These are phyloP conservation scores for Calocybe gangraenosa DNA, from an alignment of 768 basidiomycete genomes.

Conservation along the genomic window DNA sequence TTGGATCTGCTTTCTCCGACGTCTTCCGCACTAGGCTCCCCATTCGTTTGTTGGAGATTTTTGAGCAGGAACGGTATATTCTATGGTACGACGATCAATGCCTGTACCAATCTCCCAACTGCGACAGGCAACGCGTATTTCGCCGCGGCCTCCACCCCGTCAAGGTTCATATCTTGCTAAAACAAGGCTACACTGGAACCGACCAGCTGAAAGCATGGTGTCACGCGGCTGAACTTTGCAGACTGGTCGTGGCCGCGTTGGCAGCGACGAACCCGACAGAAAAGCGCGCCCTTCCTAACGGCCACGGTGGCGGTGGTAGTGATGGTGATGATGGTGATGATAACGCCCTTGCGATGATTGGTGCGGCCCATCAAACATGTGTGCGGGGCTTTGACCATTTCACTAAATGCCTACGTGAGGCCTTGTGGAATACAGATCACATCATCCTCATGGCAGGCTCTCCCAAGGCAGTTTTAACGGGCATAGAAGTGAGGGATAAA, in stretches of 20 bases:
- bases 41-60: conserved; percentile 31
- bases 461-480: conserved; percentile 25
- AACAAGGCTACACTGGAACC: conserved; percentile 38
- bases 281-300: too few relatives aligned
- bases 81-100: conserved; percentile 44
- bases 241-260: too few relatives aligned
- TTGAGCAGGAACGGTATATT: conserved; percentile 44
- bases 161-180: conserved; percentile 44
- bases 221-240: conserved; percentile 35
- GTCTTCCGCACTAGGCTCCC: conserved; percentile 26
- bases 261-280: conserved; percentile 4
- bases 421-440: conserved; percentile 38
- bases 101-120: conserved; percentile 13
- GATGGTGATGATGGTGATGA: conserved; percentile 3
- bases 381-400: conserved; percentile 21
- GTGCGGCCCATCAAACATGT: conserved; percentile 15
- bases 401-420: conserved; percentile 19
- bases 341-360: conserved; percentile 17
- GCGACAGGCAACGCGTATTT: conserved; percentile 7
- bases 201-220: conserved; percentile 60
- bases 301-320: too few relatives aligned
- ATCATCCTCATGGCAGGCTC: conserved; percentile 25
- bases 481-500: conserved; percentile 8
- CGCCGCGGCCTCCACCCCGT: conserved; percentile 17
- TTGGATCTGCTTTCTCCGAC: conserved; percentile 43